A percentile compares a stretch with the other conserved stretches of the same genome.
Conservation (phyloP, 2,329 filamentous ascomycete genomes). For the Colletotrichum sp. region DNA sequence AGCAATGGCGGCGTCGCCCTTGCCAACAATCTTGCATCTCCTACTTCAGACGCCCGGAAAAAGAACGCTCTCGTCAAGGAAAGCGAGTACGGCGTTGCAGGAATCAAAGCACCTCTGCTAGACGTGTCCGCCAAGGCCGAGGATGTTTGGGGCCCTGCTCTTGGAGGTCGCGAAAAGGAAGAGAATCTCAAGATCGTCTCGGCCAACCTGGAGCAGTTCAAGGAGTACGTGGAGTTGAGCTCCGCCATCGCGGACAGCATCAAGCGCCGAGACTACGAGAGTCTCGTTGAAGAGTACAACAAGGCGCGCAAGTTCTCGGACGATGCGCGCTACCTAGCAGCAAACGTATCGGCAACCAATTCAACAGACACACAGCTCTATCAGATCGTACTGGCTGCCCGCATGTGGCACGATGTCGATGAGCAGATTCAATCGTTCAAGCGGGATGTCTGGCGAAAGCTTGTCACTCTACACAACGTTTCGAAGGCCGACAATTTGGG, state of each 20-base stretch:
- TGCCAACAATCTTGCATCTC: slow-evolving; percentile 36
- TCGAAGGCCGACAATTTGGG: slow-evolving; percentile 51
- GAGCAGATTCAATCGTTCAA: slow-evolving; percentile 88
- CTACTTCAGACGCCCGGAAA: slow-evolving; percentile 63
- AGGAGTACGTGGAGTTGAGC: slow-evolving; percentile 82
- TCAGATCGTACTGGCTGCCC: slow-evolving; percentile 83
- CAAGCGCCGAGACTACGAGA: slow-evolving; percentile 89
- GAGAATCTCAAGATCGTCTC: slow-evolving; percentile 82
- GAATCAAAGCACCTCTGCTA: slow-evolving; percentile 85
- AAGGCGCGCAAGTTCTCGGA: slow-evolving; percentile 83
- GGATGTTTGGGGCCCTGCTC: slow-evolving; percentile 94
- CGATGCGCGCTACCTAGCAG: slow-evolving; percentile 72
- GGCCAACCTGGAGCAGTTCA: slow-evolving; percentile 77
- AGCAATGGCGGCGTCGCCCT: slow-evolving; percentile 43
- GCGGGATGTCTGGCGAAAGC: slow-evolving; percentile 83
- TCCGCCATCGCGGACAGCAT: slow-evolving; percentile 82
- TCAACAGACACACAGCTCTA: slow-evolving; percentile 83
- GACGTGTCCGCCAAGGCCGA: slow-evolving; percentile 94
- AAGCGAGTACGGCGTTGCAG: slow-evolving; percentile 86
- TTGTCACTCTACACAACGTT: slow-evolving; percentile 71
- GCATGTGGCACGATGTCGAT: slow-evolving; percentile 95
- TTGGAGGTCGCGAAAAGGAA: slow-evolving; percentile 91
- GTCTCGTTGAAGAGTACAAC: slow-evolving; percentile 84
- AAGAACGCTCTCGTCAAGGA: slow-evolving; percentile 94
- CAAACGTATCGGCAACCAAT: slow-evolving; percentile 55